A percentile compares a stretch with the other conserved stretches of the same genome.
These are phyloP conservation scores for Eucalyptus microcorys DNA, from an alignment of 345 rosid genomes.

Conservation along the genomic window DNA sequence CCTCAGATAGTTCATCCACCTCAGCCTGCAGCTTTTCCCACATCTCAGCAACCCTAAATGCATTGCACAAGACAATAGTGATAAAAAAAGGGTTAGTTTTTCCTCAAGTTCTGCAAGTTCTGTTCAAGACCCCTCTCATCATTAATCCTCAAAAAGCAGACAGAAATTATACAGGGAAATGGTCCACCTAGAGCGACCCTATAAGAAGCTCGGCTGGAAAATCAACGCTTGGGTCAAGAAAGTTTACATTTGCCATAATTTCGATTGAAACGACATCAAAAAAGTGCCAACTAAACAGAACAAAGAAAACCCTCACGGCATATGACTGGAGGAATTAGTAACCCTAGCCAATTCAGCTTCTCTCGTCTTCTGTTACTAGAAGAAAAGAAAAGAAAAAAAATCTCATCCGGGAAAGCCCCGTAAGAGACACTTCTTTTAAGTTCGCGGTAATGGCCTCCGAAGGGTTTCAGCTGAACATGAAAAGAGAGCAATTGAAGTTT, in stretches of 20 bases:
- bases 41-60: conserved; percentile 25
- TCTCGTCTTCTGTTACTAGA: background rate
- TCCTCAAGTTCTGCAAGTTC: background rate
- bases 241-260: background rate
- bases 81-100: background rate
- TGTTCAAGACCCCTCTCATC: background rate
- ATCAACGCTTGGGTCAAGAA: background rate
- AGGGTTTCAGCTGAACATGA: background rate
- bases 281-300: background rate
- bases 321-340: background rate
- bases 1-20: conserved; percentile 43
- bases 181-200: background rate
- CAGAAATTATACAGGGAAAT: background rate
- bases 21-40: conserved; percentile 38
- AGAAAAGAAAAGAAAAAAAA: background rate
- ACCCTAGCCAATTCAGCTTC: background rate
- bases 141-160: background rate
- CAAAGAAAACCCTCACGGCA: background rate
- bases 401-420: background rate
- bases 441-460: background rate
- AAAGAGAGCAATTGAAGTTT: background rate
- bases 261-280: background rate
- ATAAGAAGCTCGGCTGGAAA: background rate
- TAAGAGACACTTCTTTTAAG: background rate
- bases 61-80: background rate